Conservation (phyloP, 1,139 yeast genomes). For the Blastobotrys petasosporus region DNA sequence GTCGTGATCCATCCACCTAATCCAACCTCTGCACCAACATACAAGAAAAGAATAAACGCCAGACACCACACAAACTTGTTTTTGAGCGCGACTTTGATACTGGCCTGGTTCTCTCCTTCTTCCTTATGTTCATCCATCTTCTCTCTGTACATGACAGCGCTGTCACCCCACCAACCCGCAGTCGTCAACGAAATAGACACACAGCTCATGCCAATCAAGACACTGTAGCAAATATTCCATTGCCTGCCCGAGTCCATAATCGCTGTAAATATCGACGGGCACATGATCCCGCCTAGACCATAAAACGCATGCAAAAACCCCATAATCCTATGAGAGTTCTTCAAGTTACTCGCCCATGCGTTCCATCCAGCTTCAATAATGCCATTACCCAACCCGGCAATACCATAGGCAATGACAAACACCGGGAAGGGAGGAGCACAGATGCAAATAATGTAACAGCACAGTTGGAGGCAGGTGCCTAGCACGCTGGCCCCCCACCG, state of each 20-base stretch:
- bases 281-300: conserved; percentile 58
- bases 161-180: conserved; percentile 27
- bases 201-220: conserved; percentile 40
- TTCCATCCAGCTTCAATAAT: conserved; percentile 51
- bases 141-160: conserved; percentile 16
- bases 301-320: conserved; percentile 55
- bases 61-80: conserved; percentile 55
- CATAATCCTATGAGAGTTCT: conserved; percentile 42
- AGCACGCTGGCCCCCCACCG: conserved; percentile 36
- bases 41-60: conserved; percentile 51
- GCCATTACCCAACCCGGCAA: conserved; percentile 59
- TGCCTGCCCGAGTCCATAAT: conserved; percentile 43
- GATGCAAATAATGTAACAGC: conserved; percentile 41
- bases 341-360: conserved; percentile 46
- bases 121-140: conserved; percentile 11
- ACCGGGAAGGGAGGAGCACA: conserved; percentile 38
- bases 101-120: conserved; percentile 6
- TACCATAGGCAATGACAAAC: conserved; percentile 47
- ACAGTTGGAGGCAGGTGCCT: conserved; percentile 36
- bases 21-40: conserved; percentile 65
- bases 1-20: conserved; percentile 71
- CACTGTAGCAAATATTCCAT: conserved; percentile 52
- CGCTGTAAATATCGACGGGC: conserved; percentile 54
- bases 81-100: conserved; percentile 34
- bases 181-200: conserved; percentile 32